Evolutionary conservation across 495 filamentous ascomycete genomes (phyloP), one percentile per base, ranked within the genome.

Genomic region (Trichoderma virens): DNA sequence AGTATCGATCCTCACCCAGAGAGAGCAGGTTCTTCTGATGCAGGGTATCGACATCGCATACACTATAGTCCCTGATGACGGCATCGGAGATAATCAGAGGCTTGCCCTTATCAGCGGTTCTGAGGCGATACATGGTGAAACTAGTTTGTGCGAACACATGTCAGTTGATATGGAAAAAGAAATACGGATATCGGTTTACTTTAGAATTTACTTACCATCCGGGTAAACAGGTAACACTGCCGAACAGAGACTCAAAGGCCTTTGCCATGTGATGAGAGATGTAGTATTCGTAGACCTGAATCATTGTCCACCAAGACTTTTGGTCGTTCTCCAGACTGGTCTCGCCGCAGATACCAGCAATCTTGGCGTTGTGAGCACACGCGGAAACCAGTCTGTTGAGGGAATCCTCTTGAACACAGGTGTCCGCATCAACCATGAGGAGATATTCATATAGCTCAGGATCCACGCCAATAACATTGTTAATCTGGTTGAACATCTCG

Each of bases 401-500:
- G 3, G 93, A 90, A 75, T 98, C 94, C 70, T 96, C 91, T 18
- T 86, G 85, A 31, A 98, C 95, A 79, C 88, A 91, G 14, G 94
- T 98, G 83, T 98, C 94, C 65, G 94, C 94, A 73, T 98, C 94
- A 65, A 98, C 89, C 93, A 96, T 96, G 70, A 98, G 83, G 35
- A 96, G 85, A 70, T 96, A 98, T 75, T 98, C 94, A 72, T 98
- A 98, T 9, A 98, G 85, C 72, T 96, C 92, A 23, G 94, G 94
- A 69, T 98, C 92, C 31, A 98, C 94, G 66, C 94, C 94, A 67
- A 98, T 98, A 70, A 98, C 90, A 72, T 98, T 98, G 79, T 96
- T 96, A 80, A 98, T 93, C 73, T 98, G 94, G 68, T 98, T 93
- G 81, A 96, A 97, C 79, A 98, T 93, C 73, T 98, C 94, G 25